Percentiles rank a stretch among this genome's conserved stretches.
Conservation (phyloP, 2,329 filamentous ascomycete species). For the Coniella vitis region DNA sequence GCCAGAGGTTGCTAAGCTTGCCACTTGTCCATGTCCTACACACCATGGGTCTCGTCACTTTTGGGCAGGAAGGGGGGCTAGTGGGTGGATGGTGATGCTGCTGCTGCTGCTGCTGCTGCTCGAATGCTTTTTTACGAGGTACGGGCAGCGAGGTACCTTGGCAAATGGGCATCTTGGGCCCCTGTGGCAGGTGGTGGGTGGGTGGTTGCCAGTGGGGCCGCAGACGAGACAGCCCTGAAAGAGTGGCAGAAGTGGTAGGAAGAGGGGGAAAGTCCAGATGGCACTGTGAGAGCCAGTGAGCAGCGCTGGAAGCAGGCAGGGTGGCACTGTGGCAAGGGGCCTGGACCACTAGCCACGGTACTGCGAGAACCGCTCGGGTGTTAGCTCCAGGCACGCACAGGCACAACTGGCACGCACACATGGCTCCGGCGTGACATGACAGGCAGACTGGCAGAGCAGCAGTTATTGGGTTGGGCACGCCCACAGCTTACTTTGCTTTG, state of each 20-base stretch:
- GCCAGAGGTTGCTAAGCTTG: constrained; percentile 6
- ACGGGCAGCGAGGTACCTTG: too few species aligned
- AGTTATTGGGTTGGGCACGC: constrained; percentile 11
- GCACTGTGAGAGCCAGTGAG: neutral
- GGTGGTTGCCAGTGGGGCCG: neutral
- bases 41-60: constrained; percentile 7
- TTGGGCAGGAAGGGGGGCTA: neutral
- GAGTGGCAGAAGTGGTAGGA: neutral
- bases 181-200: neutral
- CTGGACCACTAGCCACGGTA: neutral
- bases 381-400: constrained; percentile 15
- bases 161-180: too few species aligned
- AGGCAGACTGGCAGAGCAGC: too few species aligned
- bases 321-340: neutral
- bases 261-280: neutral
- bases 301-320: neutral
- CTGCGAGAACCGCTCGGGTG: constrained; percentile 3
- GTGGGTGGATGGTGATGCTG: neutral
- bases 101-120: too few species aligned
- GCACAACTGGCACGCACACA: neutral
- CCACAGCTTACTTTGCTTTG: neutral
- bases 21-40: constrained; percentile 11
- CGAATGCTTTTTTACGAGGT: constrained; percentile 11
- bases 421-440: neutral
- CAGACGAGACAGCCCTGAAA: neutral